phyloP scores from a whole-genome alignment of 2,329 filamentous ascomycete species.

The Trichoderma lentiforme region DNA sequence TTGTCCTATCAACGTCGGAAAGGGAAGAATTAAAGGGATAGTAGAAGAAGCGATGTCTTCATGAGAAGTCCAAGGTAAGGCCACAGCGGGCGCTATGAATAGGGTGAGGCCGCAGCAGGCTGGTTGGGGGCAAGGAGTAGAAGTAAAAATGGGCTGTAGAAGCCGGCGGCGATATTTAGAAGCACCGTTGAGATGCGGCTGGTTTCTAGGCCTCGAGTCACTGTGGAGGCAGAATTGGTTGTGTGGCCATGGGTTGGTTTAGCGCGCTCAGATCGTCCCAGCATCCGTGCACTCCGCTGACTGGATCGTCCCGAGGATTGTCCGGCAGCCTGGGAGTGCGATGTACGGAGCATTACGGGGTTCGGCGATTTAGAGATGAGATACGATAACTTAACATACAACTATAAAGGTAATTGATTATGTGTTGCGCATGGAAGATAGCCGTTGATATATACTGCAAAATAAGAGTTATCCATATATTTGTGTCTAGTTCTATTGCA shows the following conservation, averaged over 20 bases:
- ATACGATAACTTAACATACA: not conserved
- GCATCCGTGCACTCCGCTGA: conserved; percentile 11
- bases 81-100: not conserved
- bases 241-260: not conserved
- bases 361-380: not conserved
- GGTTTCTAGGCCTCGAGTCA: not conserved
- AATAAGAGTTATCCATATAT: not conserved
- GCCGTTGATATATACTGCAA: not conserved
- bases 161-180: conserved; percentile 10
- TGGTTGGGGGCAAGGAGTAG: conserved; percentile 1
- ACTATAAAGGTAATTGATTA: not conserved
- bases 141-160: conserved; percentile 9
- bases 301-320: not conserved
- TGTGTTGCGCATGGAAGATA: not conserved
- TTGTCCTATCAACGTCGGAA: not conserved
- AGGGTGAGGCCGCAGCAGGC: not conserved
- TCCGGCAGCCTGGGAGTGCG: not conserved
- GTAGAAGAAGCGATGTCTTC: not conserved
- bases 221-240: conserved; percentile 29
- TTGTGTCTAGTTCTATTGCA: not conserved
- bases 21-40: not conserved
- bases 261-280: not conserved
- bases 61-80: conserved; percentile 1
- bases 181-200: conserved; percentile 18
- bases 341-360: not conserved